phyloP scores from a whole-genome alignment of 306 rosid species.

The Morella rubra region DNA sequence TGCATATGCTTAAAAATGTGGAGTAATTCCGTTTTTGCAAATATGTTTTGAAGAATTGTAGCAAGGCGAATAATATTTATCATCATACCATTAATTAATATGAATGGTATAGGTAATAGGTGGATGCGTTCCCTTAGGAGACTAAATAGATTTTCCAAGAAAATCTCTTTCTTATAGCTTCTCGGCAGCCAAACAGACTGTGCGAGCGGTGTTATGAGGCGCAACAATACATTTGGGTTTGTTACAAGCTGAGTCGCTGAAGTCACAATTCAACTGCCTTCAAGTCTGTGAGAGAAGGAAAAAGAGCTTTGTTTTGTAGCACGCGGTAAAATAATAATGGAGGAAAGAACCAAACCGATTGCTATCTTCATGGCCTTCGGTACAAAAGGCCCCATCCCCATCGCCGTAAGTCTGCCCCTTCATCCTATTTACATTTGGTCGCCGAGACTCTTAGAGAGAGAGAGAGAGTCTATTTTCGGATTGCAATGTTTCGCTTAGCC shows the following conservation, averaged over 20 bases:
- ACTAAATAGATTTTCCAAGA: no score
- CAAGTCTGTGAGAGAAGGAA: not conserved
- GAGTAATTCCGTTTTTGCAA: no score
- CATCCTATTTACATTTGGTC: not conserved
- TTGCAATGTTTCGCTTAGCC: no score
- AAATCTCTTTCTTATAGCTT: no score
- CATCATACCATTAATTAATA: no score
- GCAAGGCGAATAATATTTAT: no score
- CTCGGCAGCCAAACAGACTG: no score
- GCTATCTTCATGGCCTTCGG: conserved; percentile 83
- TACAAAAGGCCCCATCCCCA: conserved; percentile 72
- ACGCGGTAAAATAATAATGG: not conserved
- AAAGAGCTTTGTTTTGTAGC: conserved; percentile 8
- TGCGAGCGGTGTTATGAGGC: not conserved
- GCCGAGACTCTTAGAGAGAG: not conserved
- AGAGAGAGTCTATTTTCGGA: not conserved
- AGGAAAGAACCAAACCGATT: conserved; percentile 45
- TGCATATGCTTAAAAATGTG: not conserved
- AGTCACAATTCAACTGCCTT: no score
- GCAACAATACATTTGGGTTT: no score
- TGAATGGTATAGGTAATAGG: no score
- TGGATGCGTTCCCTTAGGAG: no score
- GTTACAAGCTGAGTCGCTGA: conserved; percentile 40
- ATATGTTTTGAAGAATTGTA: no score
- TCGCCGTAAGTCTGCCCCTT: conserved; percentile 49